Evolutionary conservation across 2,329 filamentous ascomycete genomes (phyloP).

Genomic region (Fusarium falciforme): DNA sequence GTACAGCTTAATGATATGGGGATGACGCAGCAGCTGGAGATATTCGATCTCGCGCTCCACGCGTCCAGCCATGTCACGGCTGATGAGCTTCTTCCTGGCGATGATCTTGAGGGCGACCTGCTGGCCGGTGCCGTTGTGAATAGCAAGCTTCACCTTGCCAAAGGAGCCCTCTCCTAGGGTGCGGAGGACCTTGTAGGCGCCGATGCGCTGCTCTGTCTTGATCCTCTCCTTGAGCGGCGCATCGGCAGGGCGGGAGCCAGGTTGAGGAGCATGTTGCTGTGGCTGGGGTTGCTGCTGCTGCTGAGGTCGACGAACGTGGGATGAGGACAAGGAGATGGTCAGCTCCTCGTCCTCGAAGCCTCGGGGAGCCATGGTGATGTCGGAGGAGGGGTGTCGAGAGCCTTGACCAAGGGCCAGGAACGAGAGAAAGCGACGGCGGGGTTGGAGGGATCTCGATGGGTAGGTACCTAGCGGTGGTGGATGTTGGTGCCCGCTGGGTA

Average conservation of each 20-base stretch:
- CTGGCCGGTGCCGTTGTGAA: conserved; percentile 90
- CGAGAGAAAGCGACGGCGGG: conserved; percentile 20
- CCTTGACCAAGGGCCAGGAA: conserved; percentile 35
- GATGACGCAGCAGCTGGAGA: conserved; percentile 92
- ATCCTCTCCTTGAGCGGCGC: conserved; percentile 55
- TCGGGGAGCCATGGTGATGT: conserved; percentile 60
- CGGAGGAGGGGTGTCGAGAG: conserved; percentile 11
- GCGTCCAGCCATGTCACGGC: conserved; percentile 95
- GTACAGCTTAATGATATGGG: conserved; percentile 98
- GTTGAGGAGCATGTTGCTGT: conserved; percentile 41
- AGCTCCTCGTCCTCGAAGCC: conserved; percentile 85
- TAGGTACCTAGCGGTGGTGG: conserved; percentile 7
- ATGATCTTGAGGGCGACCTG: conserved; percentile 99
- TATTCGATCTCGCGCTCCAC: conserved; percentile 99
- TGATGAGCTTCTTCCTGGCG: conserved; percentile 93
- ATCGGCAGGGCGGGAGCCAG: conserved; percentile 48
- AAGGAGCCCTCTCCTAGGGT: conserved; percentile 97
- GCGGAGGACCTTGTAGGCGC: conserved; percentile 89
- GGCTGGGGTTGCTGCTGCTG: conserved; percentile 44
- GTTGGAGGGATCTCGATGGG: conserved; percentile 10
- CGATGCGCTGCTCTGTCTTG: conserved; percentile 85
- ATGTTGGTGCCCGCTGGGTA: conserved; percentile 4
- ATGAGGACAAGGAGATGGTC: conserved; percentile 78
- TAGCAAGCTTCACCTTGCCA: conserved; percentile 97
- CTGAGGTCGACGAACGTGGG: conserved; percentile 67